Conservation (phyloP, 257 asterid species). For the Primulina huaijiensis region DNA sequence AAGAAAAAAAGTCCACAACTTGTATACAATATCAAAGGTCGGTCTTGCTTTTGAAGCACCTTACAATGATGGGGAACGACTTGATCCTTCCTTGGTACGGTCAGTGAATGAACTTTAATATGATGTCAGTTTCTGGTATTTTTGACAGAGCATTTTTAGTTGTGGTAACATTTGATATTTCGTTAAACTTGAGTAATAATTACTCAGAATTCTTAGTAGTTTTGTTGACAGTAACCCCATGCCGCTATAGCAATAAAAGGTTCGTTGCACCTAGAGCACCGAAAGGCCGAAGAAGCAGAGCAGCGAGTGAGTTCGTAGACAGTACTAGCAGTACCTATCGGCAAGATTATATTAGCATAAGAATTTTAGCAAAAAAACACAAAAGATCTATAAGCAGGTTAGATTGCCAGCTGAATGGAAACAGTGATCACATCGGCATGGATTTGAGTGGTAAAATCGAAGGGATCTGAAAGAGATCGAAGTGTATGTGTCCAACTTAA, state of each 20-base stretch:
- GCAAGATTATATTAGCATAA: conserved; percentile 9
- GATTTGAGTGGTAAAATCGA: neutral
- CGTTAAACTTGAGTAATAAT: conserved; percentile 25
- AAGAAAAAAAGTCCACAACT: neutral
- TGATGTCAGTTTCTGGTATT: conserved; percentile 25
- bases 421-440: neutral
- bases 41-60: too few relatives aligned
- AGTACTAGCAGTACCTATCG: conserved; percentile 84
- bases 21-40: too few relatives aligned
- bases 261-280: conserved; percentile 80
- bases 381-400: neutral
- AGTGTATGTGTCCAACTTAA: neutral
- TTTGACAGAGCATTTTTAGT: conserved; percentile 24
- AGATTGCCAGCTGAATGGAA: neutral
- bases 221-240: conserved; percentile 39
- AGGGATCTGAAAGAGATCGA: neutral
- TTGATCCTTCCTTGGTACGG: neutral
- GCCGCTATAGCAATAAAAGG: conserved; percentile 81
- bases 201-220: conserved; percentile 30
- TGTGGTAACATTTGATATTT: conserved; percentile 1
- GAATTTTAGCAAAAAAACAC: neutral
- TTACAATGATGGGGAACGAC: neutral
- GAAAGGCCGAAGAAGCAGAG: conserved; percentile 66
- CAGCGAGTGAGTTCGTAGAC: conserved; percentile 84
- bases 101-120: conserved; percentile 21